Conservation (phyloP, 192 early-diverging fungal species). For the Backusella parvicylindrica region DNA sequence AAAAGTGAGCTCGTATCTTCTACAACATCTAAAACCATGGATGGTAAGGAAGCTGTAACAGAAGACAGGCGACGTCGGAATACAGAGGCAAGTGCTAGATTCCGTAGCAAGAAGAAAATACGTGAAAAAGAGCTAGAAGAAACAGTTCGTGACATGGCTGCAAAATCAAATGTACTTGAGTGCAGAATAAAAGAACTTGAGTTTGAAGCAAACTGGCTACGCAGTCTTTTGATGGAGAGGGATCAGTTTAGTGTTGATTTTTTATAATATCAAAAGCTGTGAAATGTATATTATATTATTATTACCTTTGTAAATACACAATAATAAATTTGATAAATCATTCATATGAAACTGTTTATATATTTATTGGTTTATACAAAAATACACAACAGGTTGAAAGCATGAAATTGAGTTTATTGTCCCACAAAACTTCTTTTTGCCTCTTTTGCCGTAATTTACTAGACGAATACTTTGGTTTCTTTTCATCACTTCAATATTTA, state of each 20-base stretch:
- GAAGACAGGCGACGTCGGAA: conserved; percentile 89
- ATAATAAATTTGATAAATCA: not conserved
- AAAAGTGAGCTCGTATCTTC: no score
- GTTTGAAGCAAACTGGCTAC: conserved; percentile 87
- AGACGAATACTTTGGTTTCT: no score
- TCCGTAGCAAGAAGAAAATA: conserved; percentile 91
- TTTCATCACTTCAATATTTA: no score
- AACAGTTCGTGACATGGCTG: conserved; percentile 71
- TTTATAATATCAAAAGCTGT: not conserved
- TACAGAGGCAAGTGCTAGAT: conserved; percentile 93
- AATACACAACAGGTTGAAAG: no score
- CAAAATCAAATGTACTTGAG: conserved; percentile 68
- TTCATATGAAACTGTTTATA: not conserved
- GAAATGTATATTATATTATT: no score
- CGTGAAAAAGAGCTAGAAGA: conserved; percentile 80
- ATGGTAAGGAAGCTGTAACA: conserved; percentile 30
- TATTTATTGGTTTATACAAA: no score
- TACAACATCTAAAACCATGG: no score
- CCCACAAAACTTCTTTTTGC: no score
- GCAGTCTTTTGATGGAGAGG: conserved; percentile 78
- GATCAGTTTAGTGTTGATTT: conserved; percentile 9
- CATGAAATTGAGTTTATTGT: no score
- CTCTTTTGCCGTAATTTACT: no score
- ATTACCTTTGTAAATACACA: not conserved
- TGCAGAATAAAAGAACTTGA: conserved; percentile 76